Conservation (phyloP, 768 basidiomycete genomes). For the Rhodotorula kratochvilovae region DNA sequence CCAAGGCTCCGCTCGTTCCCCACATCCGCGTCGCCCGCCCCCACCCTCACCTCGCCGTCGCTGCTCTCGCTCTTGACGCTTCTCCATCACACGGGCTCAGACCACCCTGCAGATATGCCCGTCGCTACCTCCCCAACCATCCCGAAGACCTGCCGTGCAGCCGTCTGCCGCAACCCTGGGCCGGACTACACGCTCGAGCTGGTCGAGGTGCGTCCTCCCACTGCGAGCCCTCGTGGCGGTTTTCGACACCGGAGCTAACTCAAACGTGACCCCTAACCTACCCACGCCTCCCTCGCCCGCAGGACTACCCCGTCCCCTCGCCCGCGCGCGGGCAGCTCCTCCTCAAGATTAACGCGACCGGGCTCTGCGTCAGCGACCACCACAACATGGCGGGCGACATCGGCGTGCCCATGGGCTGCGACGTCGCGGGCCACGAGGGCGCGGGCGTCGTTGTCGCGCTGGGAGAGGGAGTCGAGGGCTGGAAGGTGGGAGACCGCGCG, state of each 20-base stretch:
- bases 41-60: no score
- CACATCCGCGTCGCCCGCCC: no score
- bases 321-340: slow-evolving; percentile 23
- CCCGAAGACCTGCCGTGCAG: slow-evolving; percentile 42
- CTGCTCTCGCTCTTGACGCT: no score
- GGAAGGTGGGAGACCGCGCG: slow-evolving; percentile 72
- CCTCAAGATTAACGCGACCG: slow-evolving; percentile 15
- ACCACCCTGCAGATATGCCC: neutral
- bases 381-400: slow-evolving; percentile 56
- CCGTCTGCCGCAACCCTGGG: slow-evolving; percentile 31
- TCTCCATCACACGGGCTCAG: no score
- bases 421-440: slow-evolving; percentile 69
- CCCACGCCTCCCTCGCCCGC: no score
- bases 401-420: slow-evolving; percentile 64
- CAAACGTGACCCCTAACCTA: no score
- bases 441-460: slow-evolving; percentile 75
- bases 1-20: no score
- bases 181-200: slow-evolving; percentile 4
- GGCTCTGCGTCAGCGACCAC: neutral
- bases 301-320: slow-evolving; percentile 11
- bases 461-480: slow-evolving; percentile 61
- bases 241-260: no score
- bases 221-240: no score
- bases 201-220: slow-evolving; percentile 6
- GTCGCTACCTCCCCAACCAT: neutral